phyloP scores from a whole-genome alignment of 2,329 filamentous ascomycete species.

The Talaromyces rugulosus region DNA sequence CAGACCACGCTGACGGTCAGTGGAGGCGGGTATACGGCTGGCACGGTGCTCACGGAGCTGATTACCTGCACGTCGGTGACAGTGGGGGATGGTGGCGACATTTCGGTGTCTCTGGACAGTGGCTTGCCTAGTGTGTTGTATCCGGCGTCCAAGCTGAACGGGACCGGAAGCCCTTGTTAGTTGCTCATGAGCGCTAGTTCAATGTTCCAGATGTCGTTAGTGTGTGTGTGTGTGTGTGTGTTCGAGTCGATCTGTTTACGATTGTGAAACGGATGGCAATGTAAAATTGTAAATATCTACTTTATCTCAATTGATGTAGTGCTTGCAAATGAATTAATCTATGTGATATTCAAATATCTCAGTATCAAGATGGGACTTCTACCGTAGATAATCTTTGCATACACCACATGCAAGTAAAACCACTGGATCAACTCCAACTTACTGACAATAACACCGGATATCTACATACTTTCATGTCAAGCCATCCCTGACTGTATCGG shows the following conservation, averaged over 20 bases:
- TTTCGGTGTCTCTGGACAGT: constrained; percentile 41
- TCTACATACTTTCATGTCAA: neutral
- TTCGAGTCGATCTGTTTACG: neutral
- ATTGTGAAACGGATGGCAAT: neutral
- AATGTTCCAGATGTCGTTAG: neutral
- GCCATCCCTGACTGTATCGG: neutral
- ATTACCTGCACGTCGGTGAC: constrained; percentile 40
- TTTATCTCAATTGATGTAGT: no score
- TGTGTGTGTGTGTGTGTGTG: neutral
- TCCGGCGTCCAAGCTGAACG: constrained; percentile 5
- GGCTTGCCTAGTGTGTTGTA: constrained; percentile 41
- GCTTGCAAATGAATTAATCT: neutral
- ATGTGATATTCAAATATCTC: neutral
- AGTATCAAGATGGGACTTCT: neutral
- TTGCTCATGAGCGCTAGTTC: neutral
- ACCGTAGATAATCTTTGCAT: neutral
- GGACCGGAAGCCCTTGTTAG: constrained; percentile 4
- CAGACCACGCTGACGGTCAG: constrained; percentile 23
- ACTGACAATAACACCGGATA: neutral
- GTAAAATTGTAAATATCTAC: neutral
- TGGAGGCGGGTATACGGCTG: constrained; percentile 22
- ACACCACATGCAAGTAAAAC: neutral
- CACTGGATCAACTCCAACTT: neutral
- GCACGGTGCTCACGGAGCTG: constrained; percentile 22
- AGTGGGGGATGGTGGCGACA: constrained; percentile 39